A percentile compares a stretch with the other conserved stretches of the same genome.
phyloP scores from a whole-genome alignment of 2,329 filamentous ascomycete species.

The Ophiostoma triangulosporum region DNA sequence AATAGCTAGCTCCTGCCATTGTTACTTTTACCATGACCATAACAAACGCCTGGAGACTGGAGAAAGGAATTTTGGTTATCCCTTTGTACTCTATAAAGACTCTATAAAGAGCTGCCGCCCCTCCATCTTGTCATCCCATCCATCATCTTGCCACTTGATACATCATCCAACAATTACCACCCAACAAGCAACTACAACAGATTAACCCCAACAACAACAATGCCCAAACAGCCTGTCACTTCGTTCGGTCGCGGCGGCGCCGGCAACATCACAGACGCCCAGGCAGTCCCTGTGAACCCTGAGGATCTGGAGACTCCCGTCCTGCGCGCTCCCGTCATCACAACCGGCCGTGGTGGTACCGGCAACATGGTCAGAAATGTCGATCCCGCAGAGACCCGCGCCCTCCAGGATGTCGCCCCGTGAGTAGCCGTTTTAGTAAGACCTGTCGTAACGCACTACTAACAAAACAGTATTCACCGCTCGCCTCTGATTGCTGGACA shows the following conservation, averaged over 20 bases:
- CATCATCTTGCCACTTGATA: not conserved
- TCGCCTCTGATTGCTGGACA: constrained; percentile 47
- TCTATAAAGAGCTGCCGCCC: not conserved
- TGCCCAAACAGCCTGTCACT: constrained; percentile 30
- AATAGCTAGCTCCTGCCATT: not conserved
- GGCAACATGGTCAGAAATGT: constrained; percentile 74
- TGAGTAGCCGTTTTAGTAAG: constrained; percentile 24
- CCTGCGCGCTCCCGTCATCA: constrained; percentile 72
- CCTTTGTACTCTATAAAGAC: not conserved
- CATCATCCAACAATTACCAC: not conserved
- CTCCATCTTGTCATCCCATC: not conserved
- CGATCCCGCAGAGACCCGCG: constrained; percentile 59
- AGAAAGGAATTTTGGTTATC: not conserved
- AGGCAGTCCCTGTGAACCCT: constrained; percentile 34
- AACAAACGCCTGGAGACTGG: not conserved
- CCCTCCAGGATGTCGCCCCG: constrained; percentile 71
- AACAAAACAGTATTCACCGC: constrained; percentile 28
- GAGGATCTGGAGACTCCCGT: constrained; percentile 68
- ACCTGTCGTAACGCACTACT: not conserved
- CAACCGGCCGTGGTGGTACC: constrained; percentile 75
- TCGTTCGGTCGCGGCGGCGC: constrained; percentile 70
- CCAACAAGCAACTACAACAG: not conserved
- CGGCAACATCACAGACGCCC: constrained; percentile 52
- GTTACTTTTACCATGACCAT: constrained; percentile 1
- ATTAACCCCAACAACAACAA: constrained; percentile 13